Conservation (phyloP, 352 stramenopile species). For the Globisporangium cylindrosporum region DNA sequence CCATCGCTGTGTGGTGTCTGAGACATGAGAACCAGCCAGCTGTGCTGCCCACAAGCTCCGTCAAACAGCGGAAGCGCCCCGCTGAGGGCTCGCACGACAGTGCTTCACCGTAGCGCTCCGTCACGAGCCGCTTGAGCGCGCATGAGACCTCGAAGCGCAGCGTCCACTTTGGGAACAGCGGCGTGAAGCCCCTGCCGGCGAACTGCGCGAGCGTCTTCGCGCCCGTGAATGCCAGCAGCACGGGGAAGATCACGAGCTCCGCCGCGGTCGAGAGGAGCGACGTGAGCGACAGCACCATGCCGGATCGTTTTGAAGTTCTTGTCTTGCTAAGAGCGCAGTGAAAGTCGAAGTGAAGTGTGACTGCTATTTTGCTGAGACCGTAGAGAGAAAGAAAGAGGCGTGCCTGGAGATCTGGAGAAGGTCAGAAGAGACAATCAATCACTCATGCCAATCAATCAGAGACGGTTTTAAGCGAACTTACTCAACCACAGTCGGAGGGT, state of each 20-base stretch:
- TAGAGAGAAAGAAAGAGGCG: too few relatives aligned
- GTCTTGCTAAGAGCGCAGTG: too few relatives aligned
- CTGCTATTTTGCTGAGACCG: too few relatives aligned
- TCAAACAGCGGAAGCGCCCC: constrained; percentile 18
- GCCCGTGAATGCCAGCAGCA: constrained; percentile 16
- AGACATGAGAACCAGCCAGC: constrained; percentile 26
- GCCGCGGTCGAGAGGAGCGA: not conserved
- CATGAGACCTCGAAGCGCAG: constrained; percentile 38
- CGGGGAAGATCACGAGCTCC: constrained; percentile 21
- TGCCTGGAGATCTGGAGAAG: too few relatives aligned
- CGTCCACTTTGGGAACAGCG: constrained; percentile 26
- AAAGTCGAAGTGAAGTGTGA: too few relatives aligned
- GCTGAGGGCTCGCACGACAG: constrained; percentile 18
- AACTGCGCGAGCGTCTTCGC: constrained; percentile 13
- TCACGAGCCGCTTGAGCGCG: constrained; percentile 25
- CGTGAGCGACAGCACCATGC: constrained; percentile 1
- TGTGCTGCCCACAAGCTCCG: constrained; percentile 19
- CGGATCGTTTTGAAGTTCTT: not conserved
- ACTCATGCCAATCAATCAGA: too few relatives aligned
- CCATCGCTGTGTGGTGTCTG: constrained; percentile 17
- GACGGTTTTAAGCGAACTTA: too few relatives aligned
- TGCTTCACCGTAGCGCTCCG: constrained; percentile 20
- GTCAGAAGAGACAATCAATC: too few relatives aligned
- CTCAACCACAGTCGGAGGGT: too few relatives aligned
- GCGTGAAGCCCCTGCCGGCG: constrained; percentile 3